These are phyloP conservation scores for Neohortaea acidophila DNA, from an alignment of 495 filamentous ascomycete species.

Conservation along the genomic window DNA sequence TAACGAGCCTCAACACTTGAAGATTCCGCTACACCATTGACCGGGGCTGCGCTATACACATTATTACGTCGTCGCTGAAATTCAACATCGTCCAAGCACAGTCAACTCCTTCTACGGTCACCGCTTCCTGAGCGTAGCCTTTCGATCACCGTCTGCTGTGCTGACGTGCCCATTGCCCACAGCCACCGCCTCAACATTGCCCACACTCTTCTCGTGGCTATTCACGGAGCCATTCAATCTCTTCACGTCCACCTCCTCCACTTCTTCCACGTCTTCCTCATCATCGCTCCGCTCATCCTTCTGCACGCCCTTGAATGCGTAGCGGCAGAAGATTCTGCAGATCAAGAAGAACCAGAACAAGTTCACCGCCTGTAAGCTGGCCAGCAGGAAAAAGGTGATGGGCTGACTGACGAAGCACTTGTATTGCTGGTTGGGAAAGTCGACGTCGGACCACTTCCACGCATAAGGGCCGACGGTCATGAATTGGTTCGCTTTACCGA, in stretches of 20 bases:
- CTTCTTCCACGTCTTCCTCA: slow-evolving; percentile 23
- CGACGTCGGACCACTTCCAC: no score
- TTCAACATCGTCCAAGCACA: no score
- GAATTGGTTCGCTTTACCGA: slow-evolving; percentile 49
- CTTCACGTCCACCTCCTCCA: background rate
- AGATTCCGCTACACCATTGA: no score
- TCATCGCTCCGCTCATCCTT: slow-evolving; percentile 29
- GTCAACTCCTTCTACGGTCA: no score
- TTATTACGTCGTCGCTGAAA: no score
- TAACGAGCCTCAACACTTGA: no score
- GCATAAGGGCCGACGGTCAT: slow-evolving; percentile 69
- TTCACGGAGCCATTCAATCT: background rate
- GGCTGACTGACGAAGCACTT: slow-evolving; percentile 28
- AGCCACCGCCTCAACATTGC: background rate
- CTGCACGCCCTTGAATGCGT: slow-evolving; percentile 14
- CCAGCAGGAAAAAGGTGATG: slow-evolving; percentile 27
- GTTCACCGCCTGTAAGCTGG: slow-evolving; percentile 26
- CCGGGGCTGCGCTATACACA: no score
- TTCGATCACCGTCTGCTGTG: background rate
- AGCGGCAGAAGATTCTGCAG: slow-evolving; percentile 21
- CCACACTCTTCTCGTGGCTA: slow-evolving; percentile 2
- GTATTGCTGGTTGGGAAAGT: slow-evolving; percentile 30
- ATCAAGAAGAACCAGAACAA: slow-evolving; percentile 29
- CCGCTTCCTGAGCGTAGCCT: no score
- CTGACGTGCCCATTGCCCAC: no score